Evolutionary conservation across 2,329 filamentous ascomycete species (phyloP).

Genomic region (Rhynchosporium graminicola): DNA sequence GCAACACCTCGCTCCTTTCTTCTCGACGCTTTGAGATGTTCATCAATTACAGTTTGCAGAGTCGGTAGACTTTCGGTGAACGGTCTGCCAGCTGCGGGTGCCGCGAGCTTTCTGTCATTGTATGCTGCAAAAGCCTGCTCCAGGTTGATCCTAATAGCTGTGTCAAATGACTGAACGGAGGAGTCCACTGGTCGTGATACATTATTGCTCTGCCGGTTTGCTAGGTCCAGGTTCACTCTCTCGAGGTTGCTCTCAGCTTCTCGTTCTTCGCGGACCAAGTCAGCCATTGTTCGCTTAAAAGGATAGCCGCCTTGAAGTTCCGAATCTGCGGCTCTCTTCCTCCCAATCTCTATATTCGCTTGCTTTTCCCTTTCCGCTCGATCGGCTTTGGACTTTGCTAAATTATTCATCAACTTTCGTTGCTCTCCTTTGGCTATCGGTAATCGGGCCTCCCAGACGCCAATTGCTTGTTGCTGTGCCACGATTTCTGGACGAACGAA

Average conservation of each 20-base stretch:
- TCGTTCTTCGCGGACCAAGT: not conserved
- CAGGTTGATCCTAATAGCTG: not conserved
- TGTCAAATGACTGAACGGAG: not conserved
- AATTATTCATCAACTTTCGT: not conserved
- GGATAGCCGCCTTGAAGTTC: not conserved
- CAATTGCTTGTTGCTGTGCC: not conserved
- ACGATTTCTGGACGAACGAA: not conserved
- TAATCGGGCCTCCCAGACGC: not conserved
- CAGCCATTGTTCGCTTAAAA: not conserved
- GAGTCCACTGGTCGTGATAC: not conserved
- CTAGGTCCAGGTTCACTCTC: not conserved
- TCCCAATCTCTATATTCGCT: not conserved
- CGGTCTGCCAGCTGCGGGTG: not conserved
- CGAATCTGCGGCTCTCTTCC: slow-evolving; percentile 7
- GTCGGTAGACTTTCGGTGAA: not conserved
- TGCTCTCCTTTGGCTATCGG: not conserved
- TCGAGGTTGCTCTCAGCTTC: not conserved
- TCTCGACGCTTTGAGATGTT: not conserved
- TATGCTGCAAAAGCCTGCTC: not conserved
- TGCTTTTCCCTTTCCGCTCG: not conserved
- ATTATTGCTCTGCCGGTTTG: not conserved
- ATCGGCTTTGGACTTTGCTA: not conserved
- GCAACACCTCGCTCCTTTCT: not conserved
- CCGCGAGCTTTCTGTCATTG: not conserved
- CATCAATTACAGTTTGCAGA: not conserved